Evolutionary conservation across 345 rosid species (phyloP).

Genomic region (Erucastrum elatum): DNA sequence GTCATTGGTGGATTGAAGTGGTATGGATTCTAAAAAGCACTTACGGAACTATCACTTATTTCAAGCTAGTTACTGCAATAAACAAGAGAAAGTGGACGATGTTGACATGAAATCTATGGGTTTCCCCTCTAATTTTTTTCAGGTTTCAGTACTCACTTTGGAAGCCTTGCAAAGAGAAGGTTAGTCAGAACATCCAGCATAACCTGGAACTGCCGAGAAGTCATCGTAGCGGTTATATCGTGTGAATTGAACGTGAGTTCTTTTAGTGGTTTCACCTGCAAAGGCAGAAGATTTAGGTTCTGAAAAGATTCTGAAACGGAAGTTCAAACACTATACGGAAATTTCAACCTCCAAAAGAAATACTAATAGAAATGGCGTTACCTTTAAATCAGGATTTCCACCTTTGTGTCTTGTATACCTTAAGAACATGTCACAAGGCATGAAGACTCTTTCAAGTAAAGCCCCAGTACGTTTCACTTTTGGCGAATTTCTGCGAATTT

Average conservation of each 20-base stretch:
- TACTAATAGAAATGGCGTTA: conserved; percentile 34
- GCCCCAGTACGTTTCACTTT: conserved; percentile 98
- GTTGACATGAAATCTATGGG: conserved; percentile 7
- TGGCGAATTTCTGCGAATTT: conserved; percentile 79
- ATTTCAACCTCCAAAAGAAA: not conserved
- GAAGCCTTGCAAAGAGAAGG: conserved; percentile 96
- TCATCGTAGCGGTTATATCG: conserved; percentile 91
- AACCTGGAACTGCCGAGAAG: conserved; percentile 96
- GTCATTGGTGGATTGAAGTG: not conserved
- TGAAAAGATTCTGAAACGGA: conserved; percentile 12
- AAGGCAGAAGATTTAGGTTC: conserved; percentile 16
- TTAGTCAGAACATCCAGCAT: conserved; percentile 95
- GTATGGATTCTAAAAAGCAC: not conserved
- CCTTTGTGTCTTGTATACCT: conserved; percentile 97
- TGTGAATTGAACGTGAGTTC: conserved; percentile 88
- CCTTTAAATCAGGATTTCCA: conserved; percentile 94
- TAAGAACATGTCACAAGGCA: conserved; percentile 98
- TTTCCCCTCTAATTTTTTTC: conserved; percentile 17
- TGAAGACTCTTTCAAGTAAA: conserved; percentile 95
- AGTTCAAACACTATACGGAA: not conserved
- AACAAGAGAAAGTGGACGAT: conserved; percentile 3
- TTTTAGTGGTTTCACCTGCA: conserved; percentile 94
- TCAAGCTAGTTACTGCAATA: conserved; percentile 12
- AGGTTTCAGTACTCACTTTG: conserved; percentile 68
- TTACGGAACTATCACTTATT: not conserved